Conservation (phyloP, 768 basidiomycete genomes). For the Rhodotorula toruloides region DNA sequence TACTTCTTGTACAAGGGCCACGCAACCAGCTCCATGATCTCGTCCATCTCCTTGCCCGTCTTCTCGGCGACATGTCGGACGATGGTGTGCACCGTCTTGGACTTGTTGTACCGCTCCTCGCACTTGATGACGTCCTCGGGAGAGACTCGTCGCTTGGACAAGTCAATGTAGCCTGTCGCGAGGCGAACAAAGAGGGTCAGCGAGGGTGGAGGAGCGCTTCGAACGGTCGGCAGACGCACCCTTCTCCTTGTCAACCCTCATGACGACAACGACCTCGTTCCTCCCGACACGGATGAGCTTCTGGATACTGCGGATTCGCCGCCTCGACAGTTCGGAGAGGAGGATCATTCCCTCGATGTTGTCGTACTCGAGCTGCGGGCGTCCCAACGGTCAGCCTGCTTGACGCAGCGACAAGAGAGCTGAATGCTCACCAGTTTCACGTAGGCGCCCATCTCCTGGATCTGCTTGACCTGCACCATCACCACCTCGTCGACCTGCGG, state of each 20-base stretch:
- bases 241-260: conserved; percentile 98
- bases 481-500: conserved; percentile 90
- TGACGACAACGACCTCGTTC: conserved; percentile 96
- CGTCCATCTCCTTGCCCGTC: conserved; percentile 57
- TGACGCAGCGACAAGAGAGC: not conserved
- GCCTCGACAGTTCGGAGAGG: conserved; percentile 91
- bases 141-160: conserved; percentile 95
- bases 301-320: conserved; percentile 94
- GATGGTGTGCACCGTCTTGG: conserved; percentile 89
- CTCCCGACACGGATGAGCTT: conserved; percentile 95
- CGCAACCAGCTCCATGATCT: conserved; percentile 79
- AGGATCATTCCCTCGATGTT: conserved; percentile 99
- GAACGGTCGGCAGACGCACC: conserved; percentile 53
- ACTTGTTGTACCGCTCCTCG: conserved; percentile 97
- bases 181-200: not conserved
- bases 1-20: conserved; percentile 92
- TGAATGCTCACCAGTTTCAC: conserved; percentile 69
- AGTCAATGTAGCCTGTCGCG: conserved; percentile 84
- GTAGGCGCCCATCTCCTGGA: conserved; percentile 99
- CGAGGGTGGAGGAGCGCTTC: not conserved
- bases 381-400: not conserved
- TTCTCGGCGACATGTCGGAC: conserved; percentile 63
- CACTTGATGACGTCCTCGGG: conserved; percentile 98
- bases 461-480: conserved; percentile 99
- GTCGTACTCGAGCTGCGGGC: conserved; percentile 84